Base-by-base conservation (phyloP, 202 grass and related monocot genomes). In the Zoysia matrella region DNA sequence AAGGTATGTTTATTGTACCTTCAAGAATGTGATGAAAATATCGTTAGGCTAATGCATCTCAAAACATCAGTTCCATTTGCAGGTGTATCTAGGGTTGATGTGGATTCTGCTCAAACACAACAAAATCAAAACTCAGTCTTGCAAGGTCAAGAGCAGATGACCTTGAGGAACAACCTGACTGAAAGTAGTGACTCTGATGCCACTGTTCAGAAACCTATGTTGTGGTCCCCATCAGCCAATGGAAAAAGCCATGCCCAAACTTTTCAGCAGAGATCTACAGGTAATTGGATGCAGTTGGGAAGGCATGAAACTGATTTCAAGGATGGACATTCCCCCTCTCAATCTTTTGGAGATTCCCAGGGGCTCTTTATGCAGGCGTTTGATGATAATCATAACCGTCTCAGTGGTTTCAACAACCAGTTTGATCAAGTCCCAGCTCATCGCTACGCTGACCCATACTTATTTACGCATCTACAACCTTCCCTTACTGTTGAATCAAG, bases 201-300 rank as follows among this genome's bases (percentile, higher is more conserved):
- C 22, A 22, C 22, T 22, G 22, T 22, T 22, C 22, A 22, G 22
- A 22, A 22, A 22, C 22, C 22, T 22, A 22, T 22, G 22, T 22
- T 22, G 22, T 22, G 22, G 22, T 22, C 22, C 22, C 22, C 90
- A 75, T 75, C 92, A 4, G 74, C 65, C 65, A 86, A 87, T 48
- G 87, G 68, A 14, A 89, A 87, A 80, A 22, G 16, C n/a, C 82
- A 77, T 58, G 13, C 60, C 55, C 43, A 77, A 43, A 60, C 53
- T 12, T 89, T 84, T 80, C 89, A 87, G 84, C 82, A 84, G 76
- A 82, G 81, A 75, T 30, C 78, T 73, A 76, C 77, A 41, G 84
- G 87, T 69, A 91, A 65, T 16, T 89, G 86, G 81, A 89, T 89
- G 81, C 80, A 88, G 30, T 11, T 91, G 77, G 76, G 84, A 77